Evolutionary conservation across 176 grass and related monocot species (phyloP), one percentile per base, ranked within the genome.

Genomic region (Aegilops bicornis): DNA sequence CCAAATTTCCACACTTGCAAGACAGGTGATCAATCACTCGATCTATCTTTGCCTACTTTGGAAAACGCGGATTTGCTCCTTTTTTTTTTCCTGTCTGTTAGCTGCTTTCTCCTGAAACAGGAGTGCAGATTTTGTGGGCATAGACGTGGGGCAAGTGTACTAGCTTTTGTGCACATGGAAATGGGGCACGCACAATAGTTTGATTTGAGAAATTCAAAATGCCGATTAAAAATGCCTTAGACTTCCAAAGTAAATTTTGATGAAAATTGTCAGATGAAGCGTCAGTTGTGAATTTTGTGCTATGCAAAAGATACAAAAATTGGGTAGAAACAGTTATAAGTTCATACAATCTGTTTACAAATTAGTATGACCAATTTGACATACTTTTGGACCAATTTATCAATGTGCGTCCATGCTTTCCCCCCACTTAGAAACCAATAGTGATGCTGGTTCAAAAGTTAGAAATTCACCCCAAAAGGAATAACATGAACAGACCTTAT

Each of bases 21-120:
- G 52, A 88, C 86, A 91, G 86, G 89, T 91, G 77, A 67, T 60
- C 69, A 69, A 37, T 60, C 69, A 69, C 8, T 23, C 67, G 29
- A 63, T 76, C 48, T 37, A 43, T 39, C 31, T 73, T 47, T 79
- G 17, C 8, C 25, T 81, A n/a, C 17, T 48, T 37, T 45, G 10
- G 61, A 39, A 71, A 13, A 59, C 6, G 23, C 23, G 1, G 15
- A 84, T 89, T 30, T 66, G 32, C 20, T 79, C 31, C 19, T 1
- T 10, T 3, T 1, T 10, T 3, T 19, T 50, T 37, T 54, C 3
- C 40, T 23, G 11, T 15, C 25, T 15, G 7, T 5, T 76, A 14
- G 10, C 24, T 32, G 81, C 39, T 61, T 79, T 79, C 35, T 17
- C 33, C 22, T 17, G 35, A 80, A 80, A 66, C 25, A 54, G 42